Conservation (phyloP, 106 monocot genomes). For the Dendrobium huoshanense region DNA sequence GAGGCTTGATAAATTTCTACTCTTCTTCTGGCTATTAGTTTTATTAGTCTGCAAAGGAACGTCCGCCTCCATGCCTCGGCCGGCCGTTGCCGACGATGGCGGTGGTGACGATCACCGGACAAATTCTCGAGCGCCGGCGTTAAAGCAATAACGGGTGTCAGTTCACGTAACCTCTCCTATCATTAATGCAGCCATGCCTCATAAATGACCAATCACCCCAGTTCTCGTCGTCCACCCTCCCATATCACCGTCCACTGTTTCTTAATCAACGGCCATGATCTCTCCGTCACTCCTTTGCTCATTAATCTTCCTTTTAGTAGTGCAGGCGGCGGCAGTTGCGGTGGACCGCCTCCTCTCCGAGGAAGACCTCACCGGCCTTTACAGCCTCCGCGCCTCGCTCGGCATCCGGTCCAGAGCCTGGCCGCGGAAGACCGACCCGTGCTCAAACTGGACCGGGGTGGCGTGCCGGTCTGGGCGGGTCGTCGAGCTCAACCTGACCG, state of each 20-base stretch:
- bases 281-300: background rate
- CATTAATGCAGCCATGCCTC: too few species aligned
- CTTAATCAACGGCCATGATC: background rate
- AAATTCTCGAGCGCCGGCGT: background rate
- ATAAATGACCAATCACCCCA: too few species aligned
- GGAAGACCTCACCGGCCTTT: constrained; percentile 43
- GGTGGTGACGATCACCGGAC: background rate
- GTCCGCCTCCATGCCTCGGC: too few species aligned
- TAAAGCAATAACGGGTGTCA: too few species aligned
- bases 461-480: constrained; percentile 24
- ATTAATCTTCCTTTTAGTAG: background rate
- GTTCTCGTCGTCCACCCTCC: background rate
- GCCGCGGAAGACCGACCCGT: constrained; percentile 69
- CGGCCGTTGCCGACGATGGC: background rate
- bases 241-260: background rate
- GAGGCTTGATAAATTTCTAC: too few species aligned
- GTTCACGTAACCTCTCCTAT: too few species aligned
- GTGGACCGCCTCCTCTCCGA: constrained; percentile 13
- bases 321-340: background rate
- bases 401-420: constrained; percentile 57
- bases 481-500: constrained; percentile 28
- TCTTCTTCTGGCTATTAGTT: too few species aligned
- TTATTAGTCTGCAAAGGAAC: too few species aligned
- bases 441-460: constrained; percentile 46
- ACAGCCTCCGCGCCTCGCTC: constrained; percentile 56